These are phyloP conservation scores for Helianthus tuberosus DNA, from an alignment of 129 eudicot species.

Conservation along the genomic window DNA sequence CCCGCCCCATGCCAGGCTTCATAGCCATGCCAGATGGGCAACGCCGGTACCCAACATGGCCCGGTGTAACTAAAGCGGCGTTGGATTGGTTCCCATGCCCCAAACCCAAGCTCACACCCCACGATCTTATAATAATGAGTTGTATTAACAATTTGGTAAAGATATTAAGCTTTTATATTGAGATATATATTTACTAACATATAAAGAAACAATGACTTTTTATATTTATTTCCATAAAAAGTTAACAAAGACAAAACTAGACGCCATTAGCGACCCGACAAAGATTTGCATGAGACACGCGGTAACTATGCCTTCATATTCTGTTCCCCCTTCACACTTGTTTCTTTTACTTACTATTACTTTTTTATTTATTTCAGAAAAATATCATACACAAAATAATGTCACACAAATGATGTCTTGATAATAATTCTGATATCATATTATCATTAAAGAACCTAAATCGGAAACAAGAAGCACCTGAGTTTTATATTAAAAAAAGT, in stretches of 20 bases:
- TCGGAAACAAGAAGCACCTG: not conserved
- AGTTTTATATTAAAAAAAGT: not conserved
- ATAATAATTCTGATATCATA: too few species aligned
- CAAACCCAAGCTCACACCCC: too few species aligned
- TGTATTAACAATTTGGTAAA: not conserved
- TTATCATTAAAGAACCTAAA: not conserved
- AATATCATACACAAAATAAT: not conserved
- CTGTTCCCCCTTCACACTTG: slow-evolving; percentile 10
- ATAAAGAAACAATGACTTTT: not conserved
- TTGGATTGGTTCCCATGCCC: too few species aligned
- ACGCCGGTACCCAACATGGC: too few species aligned
- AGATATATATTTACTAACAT: not conserved
- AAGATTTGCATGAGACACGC: slow-evolving; percentile 40
- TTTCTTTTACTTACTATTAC: not conserved
- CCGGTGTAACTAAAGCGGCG: too few species aligned
- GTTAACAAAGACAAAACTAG: slow-evolving; percentile 36
- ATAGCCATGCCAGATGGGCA: too few species aligned
- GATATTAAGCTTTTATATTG: not conserved
- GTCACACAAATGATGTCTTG: not conserved
- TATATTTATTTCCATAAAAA: not conserved
- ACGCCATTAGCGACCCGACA: slow-evolving; percentile 50
- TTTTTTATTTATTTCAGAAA: not conserved
- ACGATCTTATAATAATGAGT: not conserved
- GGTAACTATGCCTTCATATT: slow-evolving; percentile 18
- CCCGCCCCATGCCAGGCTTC: too few species aligned